A percentile compares a stretch with the other conserved stretches of the same genome.
Conservation (phyloP, 805 yeast species). For the Wickerhamomyces rabaulensis region DNA sequence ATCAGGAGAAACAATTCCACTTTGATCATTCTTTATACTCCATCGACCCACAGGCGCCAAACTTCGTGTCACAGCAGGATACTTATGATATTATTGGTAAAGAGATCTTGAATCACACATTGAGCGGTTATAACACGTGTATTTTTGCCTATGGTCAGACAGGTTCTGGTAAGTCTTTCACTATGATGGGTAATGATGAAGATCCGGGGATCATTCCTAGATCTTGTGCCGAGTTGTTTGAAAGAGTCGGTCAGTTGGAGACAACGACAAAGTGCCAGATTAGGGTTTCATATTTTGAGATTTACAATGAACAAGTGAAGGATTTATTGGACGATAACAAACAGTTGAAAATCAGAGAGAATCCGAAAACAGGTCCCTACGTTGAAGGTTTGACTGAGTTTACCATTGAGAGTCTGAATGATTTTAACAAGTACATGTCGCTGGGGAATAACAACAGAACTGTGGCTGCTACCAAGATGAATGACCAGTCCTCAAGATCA, state of each 20-base stretch:
- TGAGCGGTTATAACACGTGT: conserved; percentile 69
- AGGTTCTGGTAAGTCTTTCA: conserved; percentile 38
- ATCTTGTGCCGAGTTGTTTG: conserved; percentile 49
- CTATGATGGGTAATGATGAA: conserved; percentile 60
- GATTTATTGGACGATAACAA: conserved; percentile 42
- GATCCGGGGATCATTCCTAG: conserved; percentile 64
- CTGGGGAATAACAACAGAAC: conserved; percentile 54
- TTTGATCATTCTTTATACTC: conserved; percentile 55
- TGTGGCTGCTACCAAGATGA: conserved; percentile 71
- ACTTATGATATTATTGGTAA: conserved; percentile 54
- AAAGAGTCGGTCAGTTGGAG: conserved; percentile 29
- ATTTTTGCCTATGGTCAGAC: conserved; percentile 72
- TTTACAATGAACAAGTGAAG: conserved; percentile 71
- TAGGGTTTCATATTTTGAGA: conserved; percentile 61
- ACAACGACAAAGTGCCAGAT: conserved; percentile 35
- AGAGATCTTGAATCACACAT: conserved; percentile 54
- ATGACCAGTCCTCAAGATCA: conserved; percentile 68
- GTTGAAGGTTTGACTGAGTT: conserved; percentile 62
- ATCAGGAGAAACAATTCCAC: conserved; percentile 30
- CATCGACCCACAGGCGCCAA: conserved; percentile 25
- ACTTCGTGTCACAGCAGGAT: conserved; percentile 41
- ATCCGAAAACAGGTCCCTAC: conserved; percentile 61
- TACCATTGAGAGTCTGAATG: conserved; percentile 40
- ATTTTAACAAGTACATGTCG: conserved; percentile 41
- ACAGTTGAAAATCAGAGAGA: conserved; percentile 50